A percentile compares a stretch with the other conserved stretches of the same genome.
phyloP scores from a whole-genome alignment of 305 asterid genomes.

The Solanum hybrid region DNA sequence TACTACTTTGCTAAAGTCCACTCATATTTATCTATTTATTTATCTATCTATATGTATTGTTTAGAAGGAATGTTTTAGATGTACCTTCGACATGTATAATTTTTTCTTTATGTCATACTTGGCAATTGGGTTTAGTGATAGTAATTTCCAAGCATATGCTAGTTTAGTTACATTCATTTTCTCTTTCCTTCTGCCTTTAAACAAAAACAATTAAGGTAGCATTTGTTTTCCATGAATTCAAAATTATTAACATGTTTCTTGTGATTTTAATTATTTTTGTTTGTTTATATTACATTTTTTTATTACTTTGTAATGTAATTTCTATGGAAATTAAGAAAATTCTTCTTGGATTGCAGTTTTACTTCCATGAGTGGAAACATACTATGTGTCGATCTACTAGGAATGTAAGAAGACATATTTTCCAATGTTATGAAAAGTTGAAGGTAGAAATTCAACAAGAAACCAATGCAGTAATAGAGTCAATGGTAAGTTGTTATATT shows the following conservation, averaged over 20 bases:
- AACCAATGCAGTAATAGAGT: no score
- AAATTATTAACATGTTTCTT: neutral
- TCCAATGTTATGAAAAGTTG: no score
- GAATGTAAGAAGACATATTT: no score
- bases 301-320: no score
- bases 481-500: no score
- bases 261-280: neutral
- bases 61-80: neutral
- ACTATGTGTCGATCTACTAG: no score
- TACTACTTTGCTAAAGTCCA: neutral
- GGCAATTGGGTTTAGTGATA: neutral
- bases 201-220: neutral
- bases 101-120: neutral
- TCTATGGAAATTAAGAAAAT: no score
- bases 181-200: neutral
- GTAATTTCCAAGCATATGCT: neutral
- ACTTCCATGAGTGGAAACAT: no score
- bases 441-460: no score
- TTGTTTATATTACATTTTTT: no score
- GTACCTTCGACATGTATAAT: neutral
- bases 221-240: neutral
- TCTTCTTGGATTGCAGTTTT: no score
- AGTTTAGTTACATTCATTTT: neutral
- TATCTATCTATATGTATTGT: neutral
- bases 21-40: neutral